Evolutionary conservation across 2,329 filamentous ascomycete species (phyloP), one percentile per base, ranked within the genome.

Genomic region (Scedosporium minutisporum): DNA sequence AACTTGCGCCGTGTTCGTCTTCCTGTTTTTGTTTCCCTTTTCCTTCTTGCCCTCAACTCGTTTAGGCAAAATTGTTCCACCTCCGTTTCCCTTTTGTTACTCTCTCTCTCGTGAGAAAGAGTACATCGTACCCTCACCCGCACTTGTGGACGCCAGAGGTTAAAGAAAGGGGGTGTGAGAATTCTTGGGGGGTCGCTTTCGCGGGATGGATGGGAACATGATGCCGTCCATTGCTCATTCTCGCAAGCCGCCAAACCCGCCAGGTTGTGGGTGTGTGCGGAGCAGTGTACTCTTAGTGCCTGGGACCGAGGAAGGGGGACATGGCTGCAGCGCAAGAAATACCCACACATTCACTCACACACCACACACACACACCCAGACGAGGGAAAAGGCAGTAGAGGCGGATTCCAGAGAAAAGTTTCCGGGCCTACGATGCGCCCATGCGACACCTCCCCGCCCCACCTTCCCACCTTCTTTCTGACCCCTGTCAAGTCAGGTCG

Each of bases 401-500:
- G 7, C 44, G 44, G 60, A 23, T 51, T 44, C 27, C 14, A 29
- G 33, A 38, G 33, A 58, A 38, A 61, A 61, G 59, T 61, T 53
- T 55, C 60, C 60, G 60, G 60, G 48, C 60, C 60, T 61, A 48
- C 60, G 60, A 61, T 61, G 60, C 60, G 60, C 60, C 44, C 60
- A 61, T 41, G 48, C 46, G 60, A n/a, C 60, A 23, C 21, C 27
- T 38, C 46, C 23, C 44, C 16, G 27, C 60, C 46, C 60, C 25
- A n/a, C 38, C 25, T 38, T 48, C 18, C 10, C 33, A 38, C 33
- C 33, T 14, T 38, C 33, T 38, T 38, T 10, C 10, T 10, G 18
- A 55, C 51, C 51, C 51, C 51, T 55, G 51, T 55, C 51, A 25
- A 2, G n/a, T 53, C 48, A 25, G 4, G 44, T 48, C 18, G 44